Percentiles rank a stretch among this genome's conserved stretches.
These are phyloP conservation scores for Garcileccinum viscosum DNA, from an alignment of 1,284 basidiomycete genomes.

Conservation along the genomic window DNA sequence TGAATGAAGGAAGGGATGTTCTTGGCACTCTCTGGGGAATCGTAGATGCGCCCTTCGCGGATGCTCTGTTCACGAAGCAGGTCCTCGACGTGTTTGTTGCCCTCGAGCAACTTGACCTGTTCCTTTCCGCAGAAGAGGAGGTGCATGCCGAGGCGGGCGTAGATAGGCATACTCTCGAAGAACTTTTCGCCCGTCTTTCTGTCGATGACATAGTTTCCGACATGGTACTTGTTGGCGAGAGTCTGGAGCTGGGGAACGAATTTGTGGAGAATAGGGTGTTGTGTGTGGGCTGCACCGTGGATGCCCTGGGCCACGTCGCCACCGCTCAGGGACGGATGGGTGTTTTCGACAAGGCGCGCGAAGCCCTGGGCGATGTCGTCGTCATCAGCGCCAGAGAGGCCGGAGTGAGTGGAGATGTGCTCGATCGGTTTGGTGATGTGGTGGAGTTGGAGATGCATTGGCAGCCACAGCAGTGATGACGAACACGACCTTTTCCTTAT, in stretches of 20 bases:
- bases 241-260: conserved; percentile 62
- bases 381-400: conserved; percentile 27
- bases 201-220: conserved; percentile 73
- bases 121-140: conserved; percentile 72
- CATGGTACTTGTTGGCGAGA: conserved; percentile 57
- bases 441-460: conserved; percentile 14
- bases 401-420: conserved; percentile 20
- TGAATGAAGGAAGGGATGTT: conserved; percentile 76
- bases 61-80: conserved; percentile 72
- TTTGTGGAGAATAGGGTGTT: conserved; percentile 45
- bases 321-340: conserved; percentile 33
- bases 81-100: conserved; percentile 55
- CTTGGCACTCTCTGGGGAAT: conserved; percentile 56
- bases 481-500: too few relatives aligned
- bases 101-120: conserved; percentile 60
- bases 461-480: neutral
- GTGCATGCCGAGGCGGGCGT: conserved; percentile 76
- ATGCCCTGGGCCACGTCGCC: conserved; percentile 50
- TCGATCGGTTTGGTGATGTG: conserved; percentile 34
- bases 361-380: conserved; percentile 48
- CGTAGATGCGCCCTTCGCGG: conserved; percentile 66
- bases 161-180: conserved; percentile 85
- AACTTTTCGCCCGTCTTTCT: conserved; percentile 64
- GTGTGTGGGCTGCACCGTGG: conserved; percentile 46
- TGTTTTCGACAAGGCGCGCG: conserved; percentile 49